Percentiles rank a stretch among this genome's conserved stretches.
phyloP scores from a whole-genome alignment of 2,329 filamentous ascomycete genomes.

The Paraphaeosphaeria minitans region DNA sequence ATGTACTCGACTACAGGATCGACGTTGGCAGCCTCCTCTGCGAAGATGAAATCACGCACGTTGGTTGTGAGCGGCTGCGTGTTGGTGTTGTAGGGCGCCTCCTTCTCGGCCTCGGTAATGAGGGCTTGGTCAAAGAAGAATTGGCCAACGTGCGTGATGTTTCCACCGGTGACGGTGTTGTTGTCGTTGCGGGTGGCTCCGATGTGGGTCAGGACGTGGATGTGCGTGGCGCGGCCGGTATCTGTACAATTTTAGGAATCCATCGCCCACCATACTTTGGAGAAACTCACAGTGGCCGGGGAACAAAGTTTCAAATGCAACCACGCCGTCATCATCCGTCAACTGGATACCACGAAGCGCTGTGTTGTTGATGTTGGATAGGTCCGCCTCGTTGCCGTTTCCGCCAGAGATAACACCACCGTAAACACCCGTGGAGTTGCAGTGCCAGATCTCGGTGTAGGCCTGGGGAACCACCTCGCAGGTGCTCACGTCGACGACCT shows the following conservation, averaged over 20 bases:
- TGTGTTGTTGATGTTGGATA: slow-evolving; percentile 39
- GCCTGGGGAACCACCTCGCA: slow-evolving; percentile 57
- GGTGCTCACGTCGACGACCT: slow-evolving; percentile 60
- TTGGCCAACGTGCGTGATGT: slow-evolving; percentile 65
- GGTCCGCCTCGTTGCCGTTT: slow-evolving; percentile 49
- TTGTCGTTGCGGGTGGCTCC: slow-evolving; percentile 49
- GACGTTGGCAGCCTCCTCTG: slow-evolving; percentile 53
- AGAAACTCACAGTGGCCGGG: slow-evolving; percentile 47
- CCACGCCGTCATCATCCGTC: slow-evolving; percentile 55
- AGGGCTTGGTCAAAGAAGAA: slow-evolving; percentile 68
- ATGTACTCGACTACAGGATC: slow-evolving; percentile 65
- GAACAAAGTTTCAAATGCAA: slow-evolving; percentile 55
- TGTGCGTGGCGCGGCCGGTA: slow-evolving; percentile 43
- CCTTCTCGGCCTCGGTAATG: slow-evolving; percentile 56
- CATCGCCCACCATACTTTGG: neutral
- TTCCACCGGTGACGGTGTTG: slow-evolving; percentile 56
- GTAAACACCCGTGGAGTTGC: slow-evolving; percentile 38
- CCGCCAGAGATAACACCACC: slow-evolving; percentile 39
- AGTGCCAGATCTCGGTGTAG: slow-evolving; percentile 61
- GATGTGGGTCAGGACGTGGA: slow-evolving; percentile 48
- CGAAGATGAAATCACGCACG: slow-evolving; percentile 56
- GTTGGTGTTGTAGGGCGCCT: slow-evolving; percentile 51
- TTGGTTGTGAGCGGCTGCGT: slow-evolving; percentile 56
- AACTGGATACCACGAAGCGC: slow-evolving; percentile 57
- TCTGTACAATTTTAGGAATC: slow-evolving; percentile 4